Evolutionary conservation across 2,329 filamentous ascomycete genomes (phyloP), one percentile per base, ranked within the genome.

Genomic region (Apiospora saccharicola): DNA sequence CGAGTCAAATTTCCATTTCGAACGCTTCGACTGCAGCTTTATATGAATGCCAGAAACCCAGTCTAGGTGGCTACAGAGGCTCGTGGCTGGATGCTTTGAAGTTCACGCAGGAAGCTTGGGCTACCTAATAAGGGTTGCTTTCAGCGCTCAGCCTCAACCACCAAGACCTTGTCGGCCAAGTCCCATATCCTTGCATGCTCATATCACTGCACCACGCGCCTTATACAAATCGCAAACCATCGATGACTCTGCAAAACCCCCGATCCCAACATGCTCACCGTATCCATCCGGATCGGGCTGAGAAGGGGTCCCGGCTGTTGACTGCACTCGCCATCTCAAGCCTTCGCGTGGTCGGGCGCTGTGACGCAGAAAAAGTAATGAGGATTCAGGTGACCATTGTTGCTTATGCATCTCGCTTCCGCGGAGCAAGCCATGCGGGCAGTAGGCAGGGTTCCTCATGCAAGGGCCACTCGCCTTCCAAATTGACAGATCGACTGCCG

Each of bases 401-500:
- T 53, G 24, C 22, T 12, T 24, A 5, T 26, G 12, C 26, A 14
- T 57, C 24, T 57, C 51, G 51, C 30, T 61, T 61, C 26, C 7
- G 12, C 16, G 3, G 12, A 22, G 8, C 8, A 16, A 57, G 34
- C 53, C 53, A 37, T 61, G 30, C 53, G 22, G 53, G 26, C 26
- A 30, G 26, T n/a, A n/a, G 10, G 22, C 53, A 37, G 30, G 53
- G 30, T 34, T 13, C 16, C 0, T 12, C 22, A 64, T 64, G 57
- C 57, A 64, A 64, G 57, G 57, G 57, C 12, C 57, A 19, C 53
- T 7, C 6, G 19, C 16, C n/a, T 37, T n/a, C 30, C 34, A 64
- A 64, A 64, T 64, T 64, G 57, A 64, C 57, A 22, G 34, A 19
- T 64, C 57, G 57, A 22, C 8, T 61, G 2, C 53, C 30, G 53